Conservation (phyloP, 1,284 basidiomycete species). For the Trametes sp. region DNA sequence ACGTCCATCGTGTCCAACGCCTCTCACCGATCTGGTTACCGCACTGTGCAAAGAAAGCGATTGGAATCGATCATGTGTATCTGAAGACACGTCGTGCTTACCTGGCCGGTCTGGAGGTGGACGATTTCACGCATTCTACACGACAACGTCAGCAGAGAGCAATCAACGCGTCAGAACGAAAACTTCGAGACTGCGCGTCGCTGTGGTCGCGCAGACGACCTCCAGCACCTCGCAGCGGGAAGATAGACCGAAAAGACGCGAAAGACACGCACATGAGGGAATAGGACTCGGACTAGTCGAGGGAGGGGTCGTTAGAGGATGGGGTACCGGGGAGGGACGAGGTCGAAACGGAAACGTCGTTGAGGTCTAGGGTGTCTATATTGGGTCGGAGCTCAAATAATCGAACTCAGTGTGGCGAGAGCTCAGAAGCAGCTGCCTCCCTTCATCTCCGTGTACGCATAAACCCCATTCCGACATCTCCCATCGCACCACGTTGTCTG, state of each 20-base stretch:
- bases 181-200: slow-evolving; percentile 24
- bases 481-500: background rate
- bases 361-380: slow-evolving; percentile 38
- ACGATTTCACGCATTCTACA: slow-evolving; percentile 95
- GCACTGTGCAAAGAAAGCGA: slow-evolving; percentile 60
- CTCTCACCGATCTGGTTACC: slow-evolving; percentile 94
- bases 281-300: slow-evolving; percentile 34
- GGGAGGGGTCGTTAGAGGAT: slow-evolving; percentile 38
- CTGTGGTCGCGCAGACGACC: slow-evolving; percentile 2
- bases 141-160: slow-evolving; percentile 42
- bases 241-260: background rate
- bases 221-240: background rate
- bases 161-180: slow-evolving; percentile 25
- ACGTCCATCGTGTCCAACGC: slow-evolving; percentile 20
- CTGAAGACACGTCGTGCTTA: slow-evolving; percentile 46
- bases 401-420: slow-evolving; percentile 25
- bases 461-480: slow-evolving; percentile 1
- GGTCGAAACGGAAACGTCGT: slow-evolving; percentile 38
- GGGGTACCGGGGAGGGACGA: slow-evolving; percentile 40
- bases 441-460: slow-evolving; percentile 7
- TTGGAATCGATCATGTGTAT: slow-evolving; percentile 33
- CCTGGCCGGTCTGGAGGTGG: slow-evolving; percentile 96
- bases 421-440: slow-evolving; percentile 13
- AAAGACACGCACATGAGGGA: slow-evolving; percentile 41
- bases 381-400: slow-evolving; percentile 38